A percentile compares a stretch with the other conserved stretches of the same genome.
These are phyloP conservation scores for Bruguiera hainesii DNA, from an alignment of 441 rosid genomes.

Conservation along the genomic window DNA sequence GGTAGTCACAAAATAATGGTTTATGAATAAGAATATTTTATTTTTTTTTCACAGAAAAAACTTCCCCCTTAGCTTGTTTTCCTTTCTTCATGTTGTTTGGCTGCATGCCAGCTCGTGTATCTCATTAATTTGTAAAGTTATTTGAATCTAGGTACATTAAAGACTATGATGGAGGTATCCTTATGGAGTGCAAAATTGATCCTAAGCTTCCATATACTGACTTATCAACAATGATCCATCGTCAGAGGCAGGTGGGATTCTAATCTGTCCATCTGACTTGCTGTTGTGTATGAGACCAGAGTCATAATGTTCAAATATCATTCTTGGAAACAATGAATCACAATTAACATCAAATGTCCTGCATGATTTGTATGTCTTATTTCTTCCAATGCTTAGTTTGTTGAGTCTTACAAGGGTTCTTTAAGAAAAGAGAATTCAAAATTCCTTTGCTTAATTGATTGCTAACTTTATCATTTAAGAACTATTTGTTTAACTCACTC, in stretches of 20 bases:
- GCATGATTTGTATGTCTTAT: neutral
- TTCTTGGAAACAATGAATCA: neutral
- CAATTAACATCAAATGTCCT: constrained; percentile 11
- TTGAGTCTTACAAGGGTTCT: neutral
- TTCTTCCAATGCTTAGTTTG: constrained; percentile 7
- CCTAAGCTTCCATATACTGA: constrained; percentile 97
- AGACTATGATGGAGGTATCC: constrained; percentile 99
- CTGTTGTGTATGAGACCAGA: neutral
- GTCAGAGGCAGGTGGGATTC: constrained; percentile 75
- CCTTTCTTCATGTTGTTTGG: constrained; percentile 5
- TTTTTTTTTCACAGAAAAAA: neutral
- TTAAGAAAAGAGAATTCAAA: neutral
- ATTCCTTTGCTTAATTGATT: no score
- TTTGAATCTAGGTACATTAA: constrained; percentile 64
- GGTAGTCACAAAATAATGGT: neutral
- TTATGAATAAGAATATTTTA: neutral
- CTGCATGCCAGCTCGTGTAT: neutral
- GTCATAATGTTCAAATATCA: neutral
- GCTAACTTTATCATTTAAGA: no score
- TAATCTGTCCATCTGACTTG: neutral
- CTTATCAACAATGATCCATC: constrained; percentile 86
- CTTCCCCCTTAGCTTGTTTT: neutral
- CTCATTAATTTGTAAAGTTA: constrained; percentile 9
- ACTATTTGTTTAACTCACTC: no score
- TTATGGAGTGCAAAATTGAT: constrained; percentile 98